phyloP scores from a whole-genome alignment of 352 stramenopile species.

The Achlya hypogyna region DNA sequence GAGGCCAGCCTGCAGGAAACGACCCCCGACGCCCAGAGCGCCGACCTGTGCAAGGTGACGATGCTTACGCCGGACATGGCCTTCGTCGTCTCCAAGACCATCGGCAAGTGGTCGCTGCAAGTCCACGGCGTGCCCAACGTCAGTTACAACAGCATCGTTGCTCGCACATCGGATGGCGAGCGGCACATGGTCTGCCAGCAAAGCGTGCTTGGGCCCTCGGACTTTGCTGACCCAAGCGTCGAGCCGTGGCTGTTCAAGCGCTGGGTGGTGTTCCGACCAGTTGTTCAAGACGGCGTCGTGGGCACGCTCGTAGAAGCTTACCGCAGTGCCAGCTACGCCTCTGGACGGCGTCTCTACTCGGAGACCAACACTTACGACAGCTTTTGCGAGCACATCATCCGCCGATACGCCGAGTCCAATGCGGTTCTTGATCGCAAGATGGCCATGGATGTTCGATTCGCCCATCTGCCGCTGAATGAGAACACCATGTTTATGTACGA shows the following conservation, averaged over 20 bases:
- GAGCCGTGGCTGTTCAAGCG: conserved; percentile 83
- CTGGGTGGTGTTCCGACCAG: conserved; percentile 77
- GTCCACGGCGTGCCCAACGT: conserved; percentile 77
- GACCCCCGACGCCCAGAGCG: not conserved
- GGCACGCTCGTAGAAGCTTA: conserved; percentile 76
- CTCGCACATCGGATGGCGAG: conserved; percentile 38
- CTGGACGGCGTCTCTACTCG: conserved; percentile 77
- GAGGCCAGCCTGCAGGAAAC: conserved; percentile 64
- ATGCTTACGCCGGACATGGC: conserved; percentile 60
- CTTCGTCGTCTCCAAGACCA: conserved; percentile 78
- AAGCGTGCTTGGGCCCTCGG: conserved; percentile 70
- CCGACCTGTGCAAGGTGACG: conserved; percentile 60
- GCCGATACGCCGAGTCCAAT: conserved; percentile 78
- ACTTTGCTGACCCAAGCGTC: conserved; percentile 71
- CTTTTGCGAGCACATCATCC: conserved; percentile 83
- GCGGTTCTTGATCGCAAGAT: conserved; percentile 75
- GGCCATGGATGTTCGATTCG: conserved; percentile 64
- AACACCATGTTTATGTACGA: conserved; percentile 37
- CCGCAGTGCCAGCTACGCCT: conserved; percentile 76
- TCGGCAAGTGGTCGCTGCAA: conserved; percentile 72
- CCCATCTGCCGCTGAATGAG: conserved; percentile 32
- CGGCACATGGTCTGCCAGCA: conserved; percentile 78
- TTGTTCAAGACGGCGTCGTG: conserved; percentile 55
- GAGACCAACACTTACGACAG: conserved; percentile 85
- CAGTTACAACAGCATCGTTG: conserved; percentile 81